phyloP scores from a whole-genome alignment of 345 rosid species.

The thale cress (Arabidopsis thaliana) region TAIR10.1 NC_003076.8:23882501-23883000 shows the following conservation, averaged over 20 bases:
- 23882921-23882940: constrained; percentile 14
- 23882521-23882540: background rate
- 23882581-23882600: constrained; percentile 8
- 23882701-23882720: background rate
- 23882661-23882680: background rate
- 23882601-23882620: background rate
- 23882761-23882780: background rate
- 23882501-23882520: background rate
- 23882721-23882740: background rate
- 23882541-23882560: background rate
- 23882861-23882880: constrained; percentile 17
- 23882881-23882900: constrained; percentile 15
- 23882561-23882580: background rate
- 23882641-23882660: background rate
- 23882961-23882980: background rate
- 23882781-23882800: background rate
- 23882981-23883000: no score
- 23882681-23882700: background rate
- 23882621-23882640: constrained; percentile 20
- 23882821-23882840: background rate
- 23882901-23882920: constrained; percentile 9
- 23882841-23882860: background rate
- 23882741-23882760: constrained; percentile 19
- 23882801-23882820: background rate
- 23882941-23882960: constrained; percentile 4